These are phyloP conservation scores for Ceratocystis papillata DNA, from an alignment of 2,329 filamentous ascomycete species.

Conservation along the genomic window DNA sequence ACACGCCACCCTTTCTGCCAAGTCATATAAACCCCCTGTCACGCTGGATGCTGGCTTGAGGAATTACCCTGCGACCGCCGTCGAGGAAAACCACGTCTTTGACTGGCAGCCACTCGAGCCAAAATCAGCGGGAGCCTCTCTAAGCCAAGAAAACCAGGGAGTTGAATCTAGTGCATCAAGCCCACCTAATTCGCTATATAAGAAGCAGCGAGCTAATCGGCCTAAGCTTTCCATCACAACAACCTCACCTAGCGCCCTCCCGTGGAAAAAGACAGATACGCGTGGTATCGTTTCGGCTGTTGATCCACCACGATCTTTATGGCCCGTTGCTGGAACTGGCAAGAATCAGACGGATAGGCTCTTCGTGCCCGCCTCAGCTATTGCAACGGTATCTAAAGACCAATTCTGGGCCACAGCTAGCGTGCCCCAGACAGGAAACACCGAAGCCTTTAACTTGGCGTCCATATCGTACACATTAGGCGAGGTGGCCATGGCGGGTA, in stretches of 20 bases:
- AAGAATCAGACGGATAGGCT: background rate
- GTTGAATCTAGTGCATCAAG: background rate
- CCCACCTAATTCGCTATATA: background rate
- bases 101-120: constrained; percentile 19
- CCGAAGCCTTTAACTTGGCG: constrained; percentile 23
- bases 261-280: constrained; percentile 22
- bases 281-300: constrained; percentile 17
- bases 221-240: constrained; percentile 22
- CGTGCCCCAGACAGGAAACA: constrained; percentile 24
- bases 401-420: constrained; percentile 20
- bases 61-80: constrained; percentile 17
- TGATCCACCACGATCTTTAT: constrained; percentile 18
- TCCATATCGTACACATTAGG: constrained; percentile 22
- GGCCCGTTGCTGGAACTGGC: constrained; percentile 7
- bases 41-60: background rate
- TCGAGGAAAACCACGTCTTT: constrained; percentile 1
- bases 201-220: background rate
- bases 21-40: background rate
- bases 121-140: background rate
- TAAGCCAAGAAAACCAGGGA: background rate
- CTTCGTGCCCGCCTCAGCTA: constrained; percentile 9
- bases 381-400: constrained; percentile 13
- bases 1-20: constrained; percentile 12
- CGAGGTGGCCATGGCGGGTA: constrained; percentile 19
- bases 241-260: background rate